Base-by-base conservation (phyloP, 108 stramenopile genomes). In the Skeletonema marinoi region DNA sequence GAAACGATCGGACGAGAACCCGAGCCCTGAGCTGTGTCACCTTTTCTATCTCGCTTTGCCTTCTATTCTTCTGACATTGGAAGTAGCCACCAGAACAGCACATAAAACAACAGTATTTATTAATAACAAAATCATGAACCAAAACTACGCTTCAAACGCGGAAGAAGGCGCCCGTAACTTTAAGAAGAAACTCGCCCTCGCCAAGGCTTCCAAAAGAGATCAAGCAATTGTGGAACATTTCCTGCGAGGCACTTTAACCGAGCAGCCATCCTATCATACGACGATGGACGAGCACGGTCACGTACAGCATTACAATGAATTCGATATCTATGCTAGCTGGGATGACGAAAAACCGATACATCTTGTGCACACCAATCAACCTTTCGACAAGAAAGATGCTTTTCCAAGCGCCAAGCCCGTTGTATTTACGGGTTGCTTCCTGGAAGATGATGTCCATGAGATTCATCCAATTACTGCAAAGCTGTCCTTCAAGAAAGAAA, bases 341-440 rank as follows among this genome's bases (percentile, higher is more conserved):
- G 50, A 51, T 51, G 50, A 51, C 17, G 50, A 51, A 19, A 51
- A 51, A 51, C 50, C 17, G 4, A 4, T 51, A 6, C 50, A 51
- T 51, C 50, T 51, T 51, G 50, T 51, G n/a, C 50, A 51, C 3
- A 51, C 50, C 3, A 51, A 19, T 17, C 50, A 19, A 19, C 17
- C 50, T 19, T 51, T n/a, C 17, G 17, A 51, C 19, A 19, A 51
- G 17, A 51, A 51, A 13, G 5, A 19, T 51, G n/a, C 50, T 3
- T 51, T 51, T 19, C 50, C 50, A 19, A 51, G 50, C 19, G 50
- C n/a, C 1, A 51, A 51, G 50, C 50, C 50, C 4, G 19, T 51
- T n/a, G 50, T 51, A n/a, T 51, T 51, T 51, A 51, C 50, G 17
- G 50, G 50, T 19, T 51, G 50, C 50, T 51, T 51, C 50, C n/a